A percentile compares a stretch with the other conserved stretches of the same genome.
Evolutionary conservation across 1,284 basidiomycete species (phyloP).

Genomic region (Ceratobasidium sp.): DNA sequence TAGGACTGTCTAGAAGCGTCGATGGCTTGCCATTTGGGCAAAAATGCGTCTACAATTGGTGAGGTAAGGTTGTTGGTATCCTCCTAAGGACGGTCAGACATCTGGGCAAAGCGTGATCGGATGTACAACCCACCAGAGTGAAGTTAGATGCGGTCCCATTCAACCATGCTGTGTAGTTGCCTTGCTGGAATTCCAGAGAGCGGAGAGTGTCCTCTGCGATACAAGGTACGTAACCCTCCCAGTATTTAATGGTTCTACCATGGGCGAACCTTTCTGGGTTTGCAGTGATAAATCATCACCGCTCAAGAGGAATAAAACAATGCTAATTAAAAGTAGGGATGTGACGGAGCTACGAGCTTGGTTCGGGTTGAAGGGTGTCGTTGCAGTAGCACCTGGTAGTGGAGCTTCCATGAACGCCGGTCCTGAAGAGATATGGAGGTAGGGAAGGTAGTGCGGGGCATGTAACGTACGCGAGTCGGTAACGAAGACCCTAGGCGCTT

Average conservation of each 20-base stretch:
- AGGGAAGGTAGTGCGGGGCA: not conserved
- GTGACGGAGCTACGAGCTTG: conserved; percentile 65
- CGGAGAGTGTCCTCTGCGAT: conserved; percentile 63
- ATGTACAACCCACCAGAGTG: conserved; percentile 65
- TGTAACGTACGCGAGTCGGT: not conserved
- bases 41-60: conserved; percentile 63
- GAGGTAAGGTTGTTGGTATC: conserved; percentile 58
- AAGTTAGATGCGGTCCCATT: conserved; percentile 74
- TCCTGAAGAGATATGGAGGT: conserved; percentile 4
- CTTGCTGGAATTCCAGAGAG: conserved; percentile 66
- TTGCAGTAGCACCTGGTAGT: conserved; percentile 34
- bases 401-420: conserved; percentile 31
- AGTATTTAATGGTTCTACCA: conserved; percentile 59
- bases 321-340: conserved; percentile 75
- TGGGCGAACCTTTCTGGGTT: conserved; percentile 48
- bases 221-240: conserved; percentile 61
- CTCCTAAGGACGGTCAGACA: conserved; percentile 48
- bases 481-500: conserved; percentile 31
- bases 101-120: conserved; percentile 7
- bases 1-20: conserved; percentile 67
- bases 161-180: conserved; percentile 79
- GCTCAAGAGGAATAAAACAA: conserved; percentile 75
- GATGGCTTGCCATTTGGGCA: conserved; percentile 59
- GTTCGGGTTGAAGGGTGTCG: conserved; percentile 37
- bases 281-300: conserved; percentile 49